These are phyloP conservation scores for Pseudodiploospora longispora DNA, from an alignment of 2,329 filamentous ascomycete species.

Conservation along the genomic window DNA sequence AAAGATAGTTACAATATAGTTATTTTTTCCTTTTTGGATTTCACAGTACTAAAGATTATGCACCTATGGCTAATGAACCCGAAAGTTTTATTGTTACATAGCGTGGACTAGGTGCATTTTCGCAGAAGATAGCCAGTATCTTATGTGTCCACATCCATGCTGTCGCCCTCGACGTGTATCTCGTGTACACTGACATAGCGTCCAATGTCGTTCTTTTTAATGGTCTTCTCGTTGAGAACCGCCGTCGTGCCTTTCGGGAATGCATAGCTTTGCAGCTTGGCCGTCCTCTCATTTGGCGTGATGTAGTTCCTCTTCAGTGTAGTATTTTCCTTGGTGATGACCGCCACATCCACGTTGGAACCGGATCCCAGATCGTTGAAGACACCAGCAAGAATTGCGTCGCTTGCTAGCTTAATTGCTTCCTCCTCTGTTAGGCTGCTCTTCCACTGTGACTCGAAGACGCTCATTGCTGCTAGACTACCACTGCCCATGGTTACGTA, in stretches of 20 bases:
- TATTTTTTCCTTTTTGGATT: too few species aligned
- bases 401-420: constrained; percentile 71
- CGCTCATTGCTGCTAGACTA: constrained; percentile 91
- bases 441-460: constrained; percentile 97
- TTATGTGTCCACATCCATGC: constrained; percentile 60
- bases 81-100: not conserved
- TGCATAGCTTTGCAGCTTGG: constrained; percentile 89
- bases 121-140: not conserved
- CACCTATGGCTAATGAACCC: constrained; percentile 1
- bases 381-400: constrained; percentile 93
- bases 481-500: constrained; percentile 99
- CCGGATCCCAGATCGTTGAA: constrained; percentile 97
- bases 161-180: constrained; percentile 60
- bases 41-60: not conserved
- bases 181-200: constrained; percentile 93
- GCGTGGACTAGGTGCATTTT: too few species aligned
- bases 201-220: constrained; percentile 86
- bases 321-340: constrained; percentile 94
- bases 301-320: constrained; percentile 88
- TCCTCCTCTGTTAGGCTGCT: constrained; percentile 65
- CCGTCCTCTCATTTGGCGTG: constrained; percentile 81
- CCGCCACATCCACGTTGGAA: constrained; percentile 92
- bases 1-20: too few species aligned
- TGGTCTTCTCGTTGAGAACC: constrained; percentile 91
- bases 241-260: constrained; percentile 92